Conservation (phyloP, 345 rosid species). For the Ceriops zippeliana region DNA sequence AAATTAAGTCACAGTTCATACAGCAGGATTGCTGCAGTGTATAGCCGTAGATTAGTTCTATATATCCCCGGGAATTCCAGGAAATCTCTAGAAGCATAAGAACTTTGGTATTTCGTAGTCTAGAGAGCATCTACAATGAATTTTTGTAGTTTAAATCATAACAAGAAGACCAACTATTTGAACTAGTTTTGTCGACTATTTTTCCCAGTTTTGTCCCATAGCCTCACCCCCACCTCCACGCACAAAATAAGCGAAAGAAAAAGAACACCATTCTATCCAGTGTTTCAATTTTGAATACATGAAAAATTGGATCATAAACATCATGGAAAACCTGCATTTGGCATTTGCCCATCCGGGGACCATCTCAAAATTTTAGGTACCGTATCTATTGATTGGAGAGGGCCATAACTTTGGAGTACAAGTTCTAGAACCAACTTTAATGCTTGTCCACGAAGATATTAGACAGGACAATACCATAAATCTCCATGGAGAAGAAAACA, state of each 20-base stretch:
- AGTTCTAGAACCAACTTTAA: constrained; percentile 2
- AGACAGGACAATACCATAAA: constrained; percentile 2
- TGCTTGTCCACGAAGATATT: not conserved
- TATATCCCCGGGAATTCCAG: no score
- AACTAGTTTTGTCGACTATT: no score
- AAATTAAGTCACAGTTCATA: no score
- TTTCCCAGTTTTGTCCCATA: no score
- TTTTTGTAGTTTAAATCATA: no score
- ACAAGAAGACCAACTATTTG: no score
- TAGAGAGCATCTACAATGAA: no score
- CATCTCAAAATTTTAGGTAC: constrained; percentile 5
- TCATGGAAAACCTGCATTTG: constrained; percentile 9
- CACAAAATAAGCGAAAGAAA: not conserved
- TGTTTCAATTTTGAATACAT: constrained; percentile 22
- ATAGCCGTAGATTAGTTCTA: no score
- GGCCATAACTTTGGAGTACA: constrained; percentile 21
- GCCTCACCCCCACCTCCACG: no score
- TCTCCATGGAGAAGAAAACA: constrained; percentile 7
- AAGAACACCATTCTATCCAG: not conserved
- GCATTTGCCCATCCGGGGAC: constrained; percentile 15
- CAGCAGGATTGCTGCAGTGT: no score
- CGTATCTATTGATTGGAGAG: constrained; percentile 11
- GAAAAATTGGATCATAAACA: constrained; percentile 3
- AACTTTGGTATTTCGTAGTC: no score
- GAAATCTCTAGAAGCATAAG: no score